Conservation (phyloP, 2,329 filamentous ascomycete genomes). For the Cytospora leucostoma region DNA sequence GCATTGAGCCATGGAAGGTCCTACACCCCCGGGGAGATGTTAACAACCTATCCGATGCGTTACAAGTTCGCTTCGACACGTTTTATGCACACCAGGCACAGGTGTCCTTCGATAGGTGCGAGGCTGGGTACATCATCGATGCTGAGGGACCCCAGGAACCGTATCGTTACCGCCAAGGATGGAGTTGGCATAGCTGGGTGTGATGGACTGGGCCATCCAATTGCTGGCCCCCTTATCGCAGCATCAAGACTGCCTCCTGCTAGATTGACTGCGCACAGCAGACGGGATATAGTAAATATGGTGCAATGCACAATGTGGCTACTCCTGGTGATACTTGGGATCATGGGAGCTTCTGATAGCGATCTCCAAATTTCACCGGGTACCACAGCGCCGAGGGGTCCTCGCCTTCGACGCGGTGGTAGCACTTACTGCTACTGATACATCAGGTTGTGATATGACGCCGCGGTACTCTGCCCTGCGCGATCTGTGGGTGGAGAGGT, state of each 20-base stretch:
- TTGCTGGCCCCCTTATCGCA: background rate
- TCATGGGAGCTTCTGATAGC: too few relatives aligned
- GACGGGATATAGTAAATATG: too few relatives aligned
- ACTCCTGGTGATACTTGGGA: too few relatives aligned
- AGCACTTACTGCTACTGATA: too few relatives aligned
- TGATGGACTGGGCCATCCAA: background rate
- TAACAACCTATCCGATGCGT: conserved; percentile 27
- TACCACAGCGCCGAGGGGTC: too few relatives aligned
- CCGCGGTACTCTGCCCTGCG: too few relatives aligned
- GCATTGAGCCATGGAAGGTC: conserved; percentile 29
- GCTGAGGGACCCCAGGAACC: conserved; percentile 23
- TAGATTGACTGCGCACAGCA: background rate
- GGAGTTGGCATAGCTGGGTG: conserved; percentile 25
- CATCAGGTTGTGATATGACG: too few relatives aligned
- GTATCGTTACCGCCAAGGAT: conserved; percentile 24
- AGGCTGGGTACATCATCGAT: conserved; percentile 23
- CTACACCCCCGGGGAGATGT: conserved; percentile 25
- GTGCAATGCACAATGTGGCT: too few relatives aligned
- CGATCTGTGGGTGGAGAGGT: too few relatives aligned
- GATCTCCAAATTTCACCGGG: too few relatives aligned
- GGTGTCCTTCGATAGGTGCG: conserved; percentile 31
- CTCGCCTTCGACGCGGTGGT: too few relatives aligned
- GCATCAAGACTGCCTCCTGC: background rate
- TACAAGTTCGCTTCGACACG: conserved; percentile 28
- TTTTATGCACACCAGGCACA: conserved; percentile 29